Conservation (phyloP, 2,329 filamentous ascomycete genomes). For the Phyllosticta citriasiana region DNA sequence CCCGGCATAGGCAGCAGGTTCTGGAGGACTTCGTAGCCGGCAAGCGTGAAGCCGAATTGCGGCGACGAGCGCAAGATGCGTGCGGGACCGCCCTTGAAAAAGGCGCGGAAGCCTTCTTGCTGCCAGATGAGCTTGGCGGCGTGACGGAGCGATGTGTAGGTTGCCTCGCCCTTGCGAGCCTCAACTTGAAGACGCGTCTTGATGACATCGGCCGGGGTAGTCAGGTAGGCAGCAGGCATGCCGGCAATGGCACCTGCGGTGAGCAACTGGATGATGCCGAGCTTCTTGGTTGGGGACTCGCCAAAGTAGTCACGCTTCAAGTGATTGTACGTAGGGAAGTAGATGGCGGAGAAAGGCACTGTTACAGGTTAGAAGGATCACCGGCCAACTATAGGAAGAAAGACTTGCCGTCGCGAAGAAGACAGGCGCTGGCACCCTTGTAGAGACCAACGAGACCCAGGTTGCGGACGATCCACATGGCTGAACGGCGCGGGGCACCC, state of each 20-base stretch:
- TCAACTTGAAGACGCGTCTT: constrained; percentile 98
- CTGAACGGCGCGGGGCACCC: constrained; percentile 74
- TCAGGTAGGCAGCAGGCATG: constrained; percentile 63
- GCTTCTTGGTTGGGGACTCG: constrained; percentile 75
- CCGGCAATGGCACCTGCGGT: constrained; percentile 78
- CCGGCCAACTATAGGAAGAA: neutral
- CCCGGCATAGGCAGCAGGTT: constrained; percentile 70
- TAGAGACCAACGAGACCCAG: constrained; percentile 89
- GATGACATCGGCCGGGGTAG: constrained; percentile 96
- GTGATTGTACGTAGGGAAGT: constrained; percentile 95
- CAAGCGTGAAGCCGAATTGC: constrained; percentile 96
- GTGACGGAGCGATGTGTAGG: constrained; percentile 80
- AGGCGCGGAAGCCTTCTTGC: constrained; percentile 89
- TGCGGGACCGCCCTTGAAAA: constrained; percentile 97
- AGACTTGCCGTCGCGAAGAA: constrained; percentile 62
- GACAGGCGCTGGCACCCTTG: constrained; percentile 89
- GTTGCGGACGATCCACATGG: constrained; percentile 96
- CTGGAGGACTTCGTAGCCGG: constrained; percentile 88
- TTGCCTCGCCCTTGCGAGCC: constrained; percentile 84
- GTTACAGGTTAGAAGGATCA: neutral
- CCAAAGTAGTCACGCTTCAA: constrained; percentile 91
- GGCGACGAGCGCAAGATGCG: constrained; percentile 91
- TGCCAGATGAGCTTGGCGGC: constrained; percentile 72
- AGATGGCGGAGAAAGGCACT: constrained; percentile 96
- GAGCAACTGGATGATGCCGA: constrained; percentile 82